Evolutionary conservation across 306 rosid species (phyloP).

Genomic region (Mimosa pudica): DNA sequence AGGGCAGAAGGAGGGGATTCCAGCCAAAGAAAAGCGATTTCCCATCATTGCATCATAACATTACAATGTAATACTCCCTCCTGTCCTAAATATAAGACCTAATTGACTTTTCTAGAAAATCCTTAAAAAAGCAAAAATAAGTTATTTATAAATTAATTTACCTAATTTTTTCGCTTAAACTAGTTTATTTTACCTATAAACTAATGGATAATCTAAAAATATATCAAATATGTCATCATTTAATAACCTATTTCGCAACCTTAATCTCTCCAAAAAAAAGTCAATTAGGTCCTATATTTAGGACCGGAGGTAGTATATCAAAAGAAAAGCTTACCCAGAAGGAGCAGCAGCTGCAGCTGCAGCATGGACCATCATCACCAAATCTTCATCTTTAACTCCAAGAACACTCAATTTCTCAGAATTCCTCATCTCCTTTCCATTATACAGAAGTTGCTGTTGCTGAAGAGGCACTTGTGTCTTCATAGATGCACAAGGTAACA

Average conservation of each 20-base stretch:
- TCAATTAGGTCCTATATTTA: no score
- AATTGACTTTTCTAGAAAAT: no score
- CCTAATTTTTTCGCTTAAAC: no score
- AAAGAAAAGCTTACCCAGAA: slow-evolving; percentile 54
- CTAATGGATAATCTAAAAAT: no score
- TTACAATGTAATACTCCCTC: slow-evolving; percentile 8
- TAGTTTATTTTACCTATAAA: no score
- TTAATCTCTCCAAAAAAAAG: no score
- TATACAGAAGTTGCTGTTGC: slow-evolving; percentile 81
- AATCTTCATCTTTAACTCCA: slow-evolving; percentile 91
- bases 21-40: background rate
- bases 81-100: no score
- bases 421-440: slow-evolving; percentile 79
- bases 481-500: slow-evolving; percentile 38
- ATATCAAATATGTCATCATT: no score
- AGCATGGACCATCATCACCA: slow-evolving; percentile 80
- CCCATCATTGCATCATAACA: slow-evolving; percentile 17
- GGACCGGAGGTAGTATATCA: no score
- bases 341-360: slow-evolving; percentile 1
- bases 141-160: no score
- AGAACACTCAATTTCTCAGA: slow-evolving; percentile 69
- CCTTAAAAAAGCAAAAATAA: no score
- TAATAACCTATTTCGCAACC: no score
- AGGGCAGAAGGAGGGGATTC: background rate
- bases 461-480: slow-evolving; percentile 84